Evolutionary conservation across 2,329 filamentous ascomycete genomes (phyloP).

Genomic region (Fonsecaea multimorphosa): DNA sequence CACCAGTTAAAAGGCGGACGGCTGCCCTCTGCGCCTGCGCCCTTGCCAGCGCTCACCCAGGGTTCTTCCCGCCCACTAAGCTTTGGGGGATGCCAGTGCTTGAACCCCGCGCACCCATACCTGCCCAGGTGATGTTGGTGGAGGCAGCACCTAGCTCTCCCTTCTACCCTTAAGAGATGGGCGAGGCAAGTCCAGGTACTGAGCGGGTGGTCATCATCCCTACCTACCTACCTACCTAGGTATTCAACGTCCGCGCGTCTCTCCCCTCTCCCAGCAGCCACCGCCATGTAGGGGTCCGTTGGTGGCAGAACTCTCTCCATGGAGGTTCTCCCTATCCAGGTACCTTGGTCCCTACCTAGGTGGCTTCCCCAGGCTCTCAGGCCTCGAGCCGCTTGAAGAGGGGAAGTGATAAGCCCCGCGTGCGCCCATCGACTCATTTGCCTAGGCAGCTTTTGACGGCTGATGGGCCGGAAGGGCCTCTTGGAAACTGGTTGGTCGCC

Average conservation of each 20-base stretch:
- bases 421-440: conserved; percentile 1
- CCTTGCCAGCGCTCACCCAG: not conserved
- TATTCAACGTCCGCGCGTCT: conserved; percentile 9
- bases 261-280: not conserved
- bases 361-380: not conserved
- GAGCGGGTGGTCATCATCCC: too few relatives aligned
- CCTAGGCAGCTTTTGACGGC: conserved; percentile 1
- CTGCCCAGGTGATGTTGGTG: too few relatives aligned
- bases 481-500: conserved; percentile 11
- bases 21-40: not conserved
- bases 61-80: not conserved
- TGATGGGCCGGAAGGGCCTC: conserved; percentile 5
- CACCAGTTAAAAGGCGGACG: not conserved
- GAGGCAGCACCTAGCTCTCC: too few relatives aligned
- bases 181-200: too few relatives aligned
- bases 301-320: not conserved
- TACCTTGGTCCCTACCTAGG: too few relatives aligned
- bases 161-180: too few relatives aligned
- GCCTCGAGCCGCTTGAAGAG: not conserved
- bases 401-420: conserved; percentile 10
- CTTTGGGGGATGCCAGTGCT: not conserved
- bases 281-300: not conserved
- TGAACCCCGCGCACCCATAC: conserved; percentile 2
- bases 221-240: too few relatives aligned
- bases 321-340: not conserved